These are phyloP conservation scores for Ilex aquifolium DNA, from an alignment of 257 asterid species.

Conservation along the genomic window DNA sequence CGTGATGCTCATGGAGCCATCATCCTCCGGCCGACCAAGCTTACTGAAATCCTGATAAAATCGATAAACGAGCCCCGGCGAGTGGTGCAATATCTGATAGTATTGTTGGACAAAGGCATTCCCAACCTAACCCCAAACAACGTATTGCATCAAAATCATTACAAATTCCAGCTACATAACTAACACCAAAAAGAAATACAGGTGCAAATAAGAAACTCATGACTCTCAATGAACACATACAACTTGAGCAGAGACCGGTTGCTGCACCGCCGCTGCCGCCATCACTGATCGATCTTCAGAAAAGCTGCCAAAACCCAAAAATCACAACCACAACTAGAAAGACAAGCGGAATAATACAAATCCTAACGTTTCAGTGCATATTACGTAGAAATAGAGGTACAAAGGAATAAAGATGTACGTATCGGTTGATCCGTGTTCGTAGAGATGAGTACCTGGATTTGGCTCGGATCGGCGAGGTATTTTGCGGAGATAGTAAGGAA, in stretches of 20 bases:
- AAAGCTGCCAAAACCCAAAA: conserved; percentile 18
- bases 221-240: conserved; percentile 31
- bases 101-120: conserved; percentile 88
- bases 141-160: background rate
- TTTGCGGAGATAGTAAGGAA: background rate
- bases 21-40: conserved; percentile 83
- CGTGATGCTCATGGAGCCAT: conserved; percentile 69
- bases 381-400: too few relatives aligned
- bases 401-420: too few relatives aligned
- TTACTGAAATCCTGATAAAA: conserved; percentile 82
- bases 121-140: conserved; percentile 54
- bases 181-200: background rate
- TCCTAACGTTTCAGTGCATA: too few relatives aligned
- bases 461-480: conserved; percentile 27
- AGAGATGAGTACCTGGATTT: conserved; percentile 37
- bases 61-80: conserved; percentile 65
- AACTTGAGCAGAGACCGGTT: conserved; percentile 54
- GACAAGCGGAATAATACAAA: too few relatives aligned
- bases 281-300: conserved; percentile 28
- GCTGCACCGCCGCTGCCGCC: conserved; percentile 44
- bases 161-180: background rate
- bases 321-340: too few relatives aligned
- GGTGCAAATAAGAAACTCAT: too few relatives aligned
- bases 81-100: conserved; percentile 71
- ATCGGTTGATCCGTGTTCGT: too few relatives aligned